Evolutionary conservation across 176 grass and related monocot genomes (phyloP).

Genomic region (Musa itinerans): DNA sequence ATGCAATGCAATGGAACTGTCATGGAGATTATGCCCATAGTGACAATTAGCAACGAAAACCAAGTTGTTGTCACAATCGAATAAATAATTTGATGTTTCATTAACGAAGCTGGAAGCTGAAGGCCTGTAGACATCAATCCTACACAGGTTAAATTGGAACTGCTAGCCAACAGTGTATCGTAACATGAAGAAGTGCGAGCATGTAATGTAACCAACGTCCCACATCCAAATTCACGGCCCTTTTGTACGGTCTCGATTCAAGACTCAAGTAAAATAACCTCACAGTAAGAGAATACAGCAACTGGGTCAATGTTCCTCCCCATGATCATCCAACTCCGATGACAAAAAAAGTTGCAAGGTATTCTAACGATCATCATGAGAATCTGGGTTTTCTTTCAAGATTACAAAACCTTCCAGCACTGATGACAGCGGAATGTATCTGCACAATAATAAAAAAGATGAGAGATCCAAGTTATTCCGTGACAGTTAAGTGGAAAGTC

Average conservation of each 20-base stretch:
- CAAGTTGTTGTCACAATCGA: background rate
- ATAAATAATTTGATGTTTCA: background rate
- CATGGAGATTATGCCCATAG: too few relatives aligned
- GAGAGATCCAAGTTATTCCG: background rate
- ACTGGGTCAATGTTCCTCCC: background rate
- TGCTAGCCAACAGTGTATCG: background rate
- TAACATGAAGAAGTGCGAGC: background rate
- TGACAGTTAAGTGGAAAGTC: background rate
- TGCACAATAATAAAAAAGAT: constrained; percentile 10
- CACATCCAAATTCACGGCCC: background rate
- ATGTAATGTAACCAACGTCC: background rate
- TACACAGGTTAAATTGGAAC: background rate
- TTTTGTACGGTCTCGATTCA: background rate
- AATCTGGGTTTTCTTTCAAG: constrained; percentile 94
- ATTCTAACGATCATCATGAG: constrained; percentile 41
- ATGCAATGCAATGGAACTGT: too few relatives aligned
- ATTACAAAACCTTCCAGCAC: constrained; percentile 96
- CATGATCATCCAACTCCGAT: background rate
- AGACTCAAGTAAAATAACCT: background rate
- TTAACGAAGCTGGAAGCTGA: background rate
- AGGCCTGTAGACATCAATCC: background rate
- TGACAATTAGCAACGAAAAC: background rate
- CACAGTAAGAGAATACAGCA: background rate
- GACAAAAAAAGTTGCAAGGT: background rate
- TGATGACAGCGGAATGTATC: constrained; percentile 58